Evolutionary conservation across 1,139 yeast species (phyloP).

Genomic region (Scheffersomyces quercinus): DNA sequence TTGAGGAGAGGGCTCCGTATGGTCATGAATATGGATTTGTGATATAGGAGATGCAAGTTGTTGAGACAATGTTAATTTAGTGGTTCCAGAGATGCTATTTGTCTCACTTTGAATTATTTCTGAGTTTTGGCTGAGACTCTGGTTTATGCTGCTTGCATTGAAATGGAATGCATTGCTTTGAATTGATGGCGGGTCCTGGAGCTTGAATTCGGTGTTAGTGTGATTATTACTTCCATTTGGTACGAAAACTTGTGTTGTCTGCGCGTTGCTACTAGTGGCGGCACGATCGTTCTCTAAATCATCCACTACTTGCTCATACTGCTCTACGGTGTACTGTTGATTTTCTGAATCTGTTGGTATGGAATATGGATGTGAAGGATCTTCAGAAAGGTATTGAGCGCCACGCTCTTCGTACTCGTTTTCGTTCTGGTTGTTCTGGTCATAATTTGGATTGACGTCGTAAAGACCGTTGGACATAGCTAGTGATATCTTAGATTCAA

Average conservation of each 20-base stretch:
- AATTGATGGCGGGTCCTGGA: constrained; percentile 26
- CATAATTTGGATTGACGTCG: constrained; percentile 15
- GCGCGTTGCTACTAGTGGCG: too few relatives aligned
- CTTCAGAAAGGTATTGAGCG: background rate
- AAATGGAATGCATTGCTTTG: background rate
- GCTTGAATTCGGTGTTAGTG: constrained; percentile 13
- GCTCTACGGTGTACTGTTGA: background rate
- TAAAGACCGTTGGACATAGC: constrained; percentile 14
- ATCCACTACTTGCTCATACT: background rate
- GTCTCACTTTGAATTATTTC: too few relatives aligned
- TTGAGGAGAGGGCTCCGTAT: constrained; percentile 34
- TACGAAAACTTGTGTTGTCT: background rate
- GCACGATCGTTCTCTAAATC: too few relatives aligned
- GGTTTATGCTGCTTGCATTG: too few relatives aligned
- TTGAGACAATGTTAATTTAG: constrained; percentile 7
- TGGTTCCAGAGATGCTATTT: too few relatives aligned
- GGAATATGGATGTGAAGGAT: background rate
- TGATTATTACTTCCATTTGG: background rate
- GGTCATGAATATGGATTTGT: constrained; percentile 14
- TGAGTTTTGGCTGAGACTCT: too few relatives aligned
- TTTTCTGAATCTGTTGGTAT: background rate
- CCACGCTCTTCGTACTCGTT: background rate
- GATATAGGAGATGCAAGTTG: constrained; percentile 26
- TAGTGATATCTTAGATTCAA: constrained; percentile 14
- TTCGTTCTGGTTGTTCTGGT: background rate